Percentiles rank a stretch among this genome's conserved stretches.
phyloP scores from a whole-genome alignment of 2,329 filamentous ascomycete genomes.

The Colletotrichum sp. region DNA sequence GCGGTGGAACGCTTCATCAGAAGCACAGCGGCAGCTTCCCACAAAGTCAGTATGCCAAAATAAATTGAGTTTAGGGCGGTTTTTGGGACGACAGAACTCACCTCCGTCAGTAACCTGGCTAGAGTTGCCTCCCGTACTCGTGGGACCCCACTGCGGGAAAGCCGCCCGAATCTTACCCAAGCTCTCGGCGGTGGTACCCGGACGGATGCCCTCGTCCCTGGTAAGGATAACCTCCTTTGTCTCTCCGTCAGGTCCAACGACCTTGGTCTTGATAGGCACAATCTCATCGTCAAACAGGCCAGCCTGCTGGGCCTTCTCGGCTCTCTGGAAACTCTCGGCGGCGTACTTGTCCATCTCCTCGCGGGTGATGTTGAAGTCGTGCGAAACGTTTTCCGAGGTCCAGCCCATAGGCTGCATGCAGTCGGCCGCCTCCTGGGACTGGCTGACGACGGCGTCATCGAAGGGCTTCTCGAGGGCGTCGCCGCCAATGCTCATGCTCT shows the following conservation, averaged over 20 bases:
- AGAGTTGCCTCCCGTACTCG: slow-evolving; percentile 90
- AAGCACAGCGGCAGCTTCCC: slow-evolving; percentile 77
- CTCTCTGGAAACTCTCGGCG: slow-evolving; percentile 84
- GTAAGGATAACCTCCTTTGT: slow-evolving; percentile 79
- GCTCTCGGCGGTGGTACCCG: slow-evolving; percentile 84
- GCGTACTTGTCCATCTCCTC: slow-evolving; percentile 85
- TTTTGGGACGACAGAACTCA: slow-evolving; percentile 38
- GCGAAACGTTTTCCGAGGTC: slow-evolving; percentile 94
- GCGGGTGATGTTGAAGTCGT: slow-evolving; percentile 84
- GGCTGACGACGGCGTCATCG: slow-evolving; percentile 73
- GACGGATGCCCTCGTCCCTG: slow-evolving; percentile 88
- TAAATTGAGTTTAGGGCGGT: not conserved
- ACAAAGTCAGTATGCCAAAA: not conserved
- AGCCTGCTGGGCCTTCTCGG: slow-evolving; percentile 88
- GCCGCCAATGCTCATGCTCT: slow-evolving; percentile 81
- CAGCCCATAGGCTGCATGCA: slow-evolving; percentile 97
- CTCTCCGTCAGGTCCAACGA: slow-evolving; percentile 86
- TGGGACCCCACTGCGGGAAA: slow-evolving; percentile 87
- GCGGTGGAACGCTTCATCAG: slow-evolving; percentile 95
- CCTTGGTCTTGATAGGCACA: slow-evolving; percentile 78
- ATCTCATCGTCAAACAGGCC: slow-evolving; percentile 96
- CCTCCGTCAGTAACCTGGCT: slow-evolving; percentile 93
- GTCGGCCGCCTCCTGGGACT: slow-evolving; percentile 79
- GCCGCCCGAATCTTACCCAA: slow-evolving; percentile 87
- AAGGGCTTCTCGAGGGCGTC: slow-evolving; percentile 76